phyloP scores from a whole-genome alignment of 768 basidiomycete genomes.

The Phanerodontia chrysosporium region DNA sequence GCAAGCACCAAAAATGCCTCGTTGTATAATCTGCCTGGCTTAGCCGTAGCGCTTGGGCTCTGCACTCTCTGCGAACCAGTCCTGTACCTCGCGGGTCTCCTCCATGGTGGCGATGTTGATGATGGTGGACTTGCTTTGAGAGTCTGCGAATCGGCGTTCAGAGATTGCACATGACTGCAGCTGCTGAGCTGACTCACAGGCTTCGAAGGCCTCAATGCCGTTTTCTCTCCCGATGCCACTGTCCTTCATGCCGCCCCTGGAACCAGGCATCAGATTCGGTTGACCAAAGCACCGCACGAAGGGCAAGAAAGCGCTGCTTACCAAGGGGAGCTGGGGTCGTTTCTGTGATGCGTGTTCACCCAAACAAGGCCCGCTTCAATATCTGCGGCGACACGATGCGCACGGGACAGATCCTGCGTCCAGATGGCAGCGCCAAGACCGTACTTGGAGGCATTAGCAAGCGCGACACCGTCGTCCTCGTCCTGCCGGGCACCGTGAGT shows the following conservation, averaged over 20 bases:
- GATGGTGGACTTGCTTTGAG: slow-evolving; percentile 80
- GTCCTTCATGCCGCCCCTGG: slow-evolving; percentile 86
- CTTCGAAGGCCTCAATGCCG: slow-evolving; percentile 74
- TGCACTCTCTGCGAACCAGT: slow-evolving; percentile 70
- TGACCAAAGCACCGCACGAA: background rate
- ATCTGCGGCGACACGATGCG: slow-evolving; percentile 65
- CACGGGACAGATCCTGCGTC: slow-evolving; percentile 70
- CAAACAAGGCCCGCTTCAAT: slow-evolving; percentile 79
- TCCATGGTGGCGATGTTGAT: slow-evolving; percentile 64
- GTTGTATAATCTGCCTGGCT: background rate
- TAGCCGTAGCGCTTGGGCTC: slow-evolving; percentile 18
- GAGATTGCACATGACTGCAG: background rate
- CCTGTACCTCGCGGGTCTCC: slow-evolving; percentile 56
- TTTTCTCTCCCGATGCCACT: slow-evolving; percentile 88
- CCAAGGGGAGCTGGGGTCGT: slow-evolving; percentile 89
- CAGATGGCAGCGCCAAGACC: slow-evolving; percentile 80
- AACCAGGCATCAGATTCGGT: background rate
- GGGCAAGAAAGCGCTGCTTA: slow-evolving; percentile 23
- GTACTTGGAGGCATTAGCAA: slow-evolving; percentile 77
- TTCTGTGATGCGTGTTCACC: slow-evolving; percentile 88
- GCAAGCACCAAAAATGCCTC: background rate
- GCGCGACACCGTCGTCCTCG: slow-evolving; percentile 58
- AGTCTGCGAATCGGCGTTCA: slow-evolving; percentile 41
- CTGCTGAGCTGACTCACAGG: slow-evolving; percentile 48
- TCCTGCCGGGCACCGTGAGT: slow-evolving; percentile 32